phyloP scores from a whole-genome alignment of 805 yeast genomes.

The Saccharomycopsis babjevae region DNA sequence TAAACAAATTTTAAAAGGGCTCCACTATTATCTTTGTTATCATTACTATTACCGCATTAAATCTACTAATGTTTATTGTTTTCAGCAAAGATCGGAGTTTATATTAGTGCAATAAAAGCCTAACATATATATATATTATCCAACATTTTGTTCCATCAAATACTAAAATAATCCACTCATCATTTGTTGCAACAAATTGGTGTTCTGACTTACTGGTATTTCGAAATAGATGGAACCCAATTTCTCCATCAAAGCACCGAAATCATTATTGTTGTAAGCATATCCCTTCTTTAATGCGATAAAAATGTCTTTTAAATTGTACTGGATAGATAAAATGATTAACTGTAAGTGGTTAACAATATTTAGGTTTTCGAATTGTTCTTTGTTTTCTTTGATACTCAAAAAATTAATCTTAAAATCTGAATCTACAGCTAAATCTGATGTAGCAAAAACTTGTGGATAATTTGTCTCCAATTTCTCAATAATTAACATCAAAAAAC shows the following conservation, averaged over 20 bases:
- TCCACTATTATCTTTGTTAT: not conserved
- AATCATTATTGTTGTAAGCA: conserved; percentile 27
- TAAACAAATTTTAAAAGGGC: not conserved
- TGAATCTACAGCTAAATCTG: not conserved
- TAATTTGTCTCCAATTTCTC: conserved; percentile 19
- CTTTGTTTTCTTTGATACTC: not conserved
- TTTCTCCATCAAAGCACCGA: conserved; percentile 37
- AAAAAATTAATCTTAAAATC: conserved; percentile 25
- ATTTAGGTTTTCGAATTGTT: conserved; percentile 21
- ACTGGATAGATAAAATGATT: conserved; percentile 48
- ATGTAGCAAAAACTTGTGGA: conserved; percentile 24
- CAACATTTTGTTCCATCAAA: not conserved
- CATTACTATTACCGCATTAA: not conserved
- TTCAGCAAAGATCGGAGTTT: not conserved
- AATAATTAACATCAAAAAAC: conserved; percentile 26
- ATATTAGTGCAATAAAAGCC: not conserved
- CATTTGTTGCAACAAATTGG: conserved; percentile 55
- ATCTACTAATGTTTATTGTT: not conserved
- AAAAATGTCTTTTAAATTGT: conserved; percentile 42
- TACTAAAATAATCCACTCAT: conserved; percentile 53
- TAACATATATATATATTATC: not conserved
- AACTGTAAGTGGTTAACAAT: conserved; percentile 63
- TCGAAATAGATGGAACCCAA: conserved; percentile 57
- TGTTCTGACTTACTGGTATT: conserved; percentile 41
- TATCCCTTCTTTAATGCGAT: conserved; percentile 44